Percentiles rank a stretch among this genome's conserved stretches.
Conservation (phyloP, 805 yeast species). For the Metschnikowia baotianmanensis region DNA sequence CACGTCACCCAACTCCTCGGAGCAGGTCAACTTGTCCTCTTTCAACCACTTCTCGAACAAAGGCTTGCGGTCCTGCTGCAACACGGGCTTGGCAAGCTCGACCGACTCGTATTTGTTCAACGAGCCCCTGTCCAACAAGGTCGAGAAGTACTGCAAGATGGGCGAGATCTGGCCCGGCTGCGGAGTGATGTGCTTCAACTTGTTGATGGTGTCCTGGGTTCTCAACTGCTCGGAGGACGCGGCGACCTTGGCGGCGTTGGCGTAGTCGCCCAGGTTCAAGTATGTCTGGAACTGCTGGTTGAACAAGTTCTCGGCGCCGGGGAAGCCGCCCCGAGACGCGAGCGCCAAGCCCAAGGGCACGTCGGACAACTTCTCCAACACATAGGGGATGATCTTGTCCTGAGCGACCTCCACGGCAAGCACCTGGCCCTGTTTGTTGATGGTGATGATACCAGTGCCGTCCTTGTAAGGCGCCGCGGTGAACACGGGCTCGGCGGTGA, state of each 20-base stretch:
- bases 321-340: conserved; percentile 93
- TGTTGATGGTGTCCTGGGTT: conserved; percentile 91
- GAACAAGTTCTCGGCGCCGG: conserved; percentile 94
- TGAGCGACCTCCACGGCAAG: conserved; percentile 86
- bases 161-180: conserved; percentile 96
- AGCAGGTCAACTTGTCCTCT: conserved; percentile 88
- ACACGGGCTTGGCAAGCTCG: conserved; percentile 91
- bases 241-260: conserved; percentile 93
- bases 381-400: conserved; percentile 83
- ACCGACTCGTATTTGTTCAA: conserved; percentile 90
- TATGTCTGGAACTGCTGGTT: conserved; percentile 86
- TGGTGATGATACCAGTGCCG: conserved; percentile 82
- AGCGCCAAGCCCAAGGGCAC: conserved; percentile 82
- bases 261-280: conserved; percentile 80
- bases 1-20: conserved; percentile 97
- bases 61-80: conserved; percentile 92
- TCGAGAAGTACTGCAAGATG: conserved; percentile 86
- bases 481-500: conserved; percentile 93
- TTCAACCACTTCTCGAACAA: conserved; percentile 94
- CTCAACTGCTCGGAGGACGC: conserved; percentile 92
- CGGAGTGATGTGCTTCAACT: conserved; percentile 85
- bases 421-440: conserved; percentile 94
- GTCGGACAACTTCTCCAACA: conserved; percentile 80
- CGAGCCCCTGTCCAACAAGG: conserved; percentile 87
- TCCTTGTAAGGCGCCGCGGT: conserved; percentile 74